Evolutionary conservation across 2,329 filamentous ascomycete genomes (phyloP).

Genomic region (Fonsecaea nubica): DNA sequence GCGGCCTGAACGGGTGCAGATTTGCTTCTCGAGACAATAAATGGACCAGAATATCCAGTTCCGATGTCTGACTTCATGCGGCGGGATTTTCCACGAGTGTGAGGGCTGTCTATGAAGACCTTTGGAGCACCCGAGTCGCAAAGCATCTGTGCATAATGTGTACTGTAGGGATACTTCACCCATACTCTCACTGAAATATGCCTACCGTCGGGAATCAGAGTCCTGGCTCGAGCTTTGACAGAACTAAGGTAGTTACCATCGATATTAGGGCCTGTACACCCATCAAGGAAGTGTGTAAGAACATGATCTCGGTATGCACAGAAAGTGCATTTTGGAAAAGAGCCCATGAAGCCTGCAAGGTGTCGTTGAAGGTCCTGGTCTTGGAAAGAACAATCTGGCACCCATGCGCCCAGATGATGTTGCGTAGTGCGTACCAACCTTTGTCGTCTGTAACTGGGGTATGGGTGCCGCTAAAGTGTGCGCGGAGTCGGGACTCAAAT

Average conservation of each 20-base stretch:
- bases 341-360: conserved; percentile 8
- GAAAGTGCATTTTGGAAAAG: conserved; percentile 29
- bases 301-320: conserved; percentile 19
- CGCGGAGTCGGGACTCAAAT: conserved; percentile 19
- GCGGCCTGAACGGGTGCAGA: conserved; percentile 22
- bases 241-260: conserved; percentile 10
- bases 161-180: conserved; percentile 21
- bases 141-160: conserved; percentile 20
- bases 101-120: conserved; percentile 24
- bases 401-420: conserved; percentile 22
- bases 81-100: conserved; percentile 15
- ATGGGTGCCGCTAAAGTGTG: conserved; percentile 11
- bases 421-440: conserved; percentile 25
- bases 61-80: conserved; percentile 16
- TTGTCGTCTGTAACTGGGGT: conserved; percentile 15
- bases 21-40: conserved; percentile 30
- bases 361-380: conserved; percentile 7
- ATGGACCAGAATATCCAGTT: conserved; percentile 28
- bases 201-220: conserved; percentile 10
- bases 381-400: conserved; percentile 24
- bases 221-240: not conserved
- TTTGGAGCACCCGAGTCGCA: conserved; percentile 26
- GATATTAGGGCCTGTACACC: conserved; percentile 23
- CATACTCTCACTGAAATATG: conserved; percentile 23
- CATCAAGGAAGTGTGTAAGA: conserved; percentile 20